Evolutionary conservation across 2,329 filamentous ascomycete genomes (phyloP), one percentile per base, ranked within the genome.

Genomic region (Fusarium decemcellulare): DNA sequence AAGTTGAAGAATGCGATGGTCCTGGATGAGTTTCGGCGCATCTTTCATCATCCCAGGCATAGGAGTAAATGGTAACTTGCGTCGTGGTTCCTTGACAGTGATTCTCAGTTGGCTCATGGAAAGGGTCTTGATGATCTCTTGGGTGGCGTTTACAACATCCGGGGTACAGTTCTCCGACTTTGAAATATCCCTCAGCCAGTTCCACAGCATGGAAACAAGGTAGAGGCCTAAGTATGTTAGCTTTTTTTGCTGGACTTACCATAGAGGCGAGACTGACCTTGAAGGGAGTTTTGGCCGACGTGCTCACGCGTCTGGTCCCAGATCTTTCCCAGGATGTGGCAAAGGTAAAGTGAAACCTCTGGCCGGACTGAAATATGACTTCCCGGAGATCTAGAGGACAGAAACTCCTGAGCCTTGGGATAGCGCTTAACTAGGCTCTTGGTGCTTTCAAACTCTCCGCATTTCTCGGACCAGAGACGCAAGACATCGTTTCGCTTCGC

Each of bases 1-100:
- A 11, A 94, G 81, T 73, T 94, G 92, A 64, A 94, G 93, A 16
- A 67, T 32, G 29, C 52, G 63, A 39, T 51, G 30, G n/a, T 68
- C 52, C 14, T 44, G 23, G 16, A 61, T 9, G 12, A 59, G 39
- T 8, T 56, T 40, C 5, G 39, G 14, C 4, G 8, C 16, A 34
- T 65, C 32, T 10, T 32, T 52, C 7, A 57, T 16, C 3, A 18
- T 5, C 18, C 53, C 34, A 15, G 42, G 18, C 5, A 37, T 37
- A 11, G 60, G 14, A 12, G 6, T 10, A 29, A 73, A 72, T 10
- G 69, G 64, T 36, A 67, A 42, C 2, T 12, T 16, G 44, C 63
- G 59, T 11, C 42, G 37, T 44, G 60, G 47, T 12, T 53, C 60
- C 4, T 30, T 29, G 15, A 46, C 6, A 3, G 37, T 16, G 6